Conservation (phyloP, 2,329 filamentous ascomycete genomes). For the Hirsutella minnesotensis region DNA sequence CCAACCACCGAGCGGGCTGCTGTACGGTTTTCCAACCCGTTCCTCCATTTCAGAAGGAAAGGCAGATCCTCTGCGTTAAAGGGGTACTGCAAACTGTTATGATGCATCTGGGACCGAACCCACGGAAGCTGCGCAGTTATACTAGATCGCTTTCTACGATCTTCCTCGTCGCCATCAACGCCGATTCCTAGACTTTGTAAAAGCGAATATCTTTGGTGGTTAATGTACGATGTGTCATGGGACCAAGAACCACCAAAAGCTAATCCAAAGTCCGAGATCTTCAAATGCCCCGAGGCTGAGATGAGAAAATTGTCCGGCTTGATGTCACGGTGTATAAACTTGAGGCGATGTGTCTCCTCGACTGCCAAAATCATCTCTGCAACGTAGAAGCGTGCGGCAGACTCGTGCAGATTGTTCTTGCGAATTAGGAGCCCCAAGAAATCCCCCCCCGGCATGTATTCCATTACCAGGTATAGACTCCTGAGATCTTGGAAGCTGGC, state of each 20-base stretch:
- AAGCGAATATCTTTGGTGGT: conserved; percentile 67
- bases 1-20: conserved; percentile 81
- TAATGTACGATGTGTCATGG: conserved; percentile 80
- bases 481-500: conserved; percentile 78
- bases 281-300: conserved; percentile 75
- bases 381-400: conserved; percentile 72
- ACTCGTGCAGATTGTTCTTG: conserved; percentile 71
- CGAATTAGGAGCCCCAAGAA: conserved; percentile 80
- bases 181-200: conserved; percentile 64
- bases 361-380: conserved; percentile 95
- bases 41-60: conserved; percentile 55
- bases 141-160: conserved; percentile 41
- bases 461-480: conserved; percentile 89
- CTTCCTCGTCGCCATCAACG: conserved; percentile 62
- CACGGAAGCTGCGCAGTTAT: conserved; percentile 21
- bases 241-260: conserved; percentile 94
- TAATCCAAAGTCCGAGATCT: conserved; percentile 92
- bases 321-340: conserved; percentile 89
- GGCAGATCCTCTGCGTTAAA: conserved; percentile 17
- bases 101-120: conserved; percentile 16
- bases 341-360: conserved; percentile 78
- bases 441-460: conserved; percentile 95
- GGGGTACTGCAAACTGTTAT: conserved; percentile 19
- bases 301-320: conserved; percentile 98
- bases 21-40: conserved; percentile 54